A percentile compares a stretch with the other conserved stretches of the same genome.
Evolutionary conservation across 805 yeast genomes (phyloP).

Genomic region (Candida krabiensis): DNA sequence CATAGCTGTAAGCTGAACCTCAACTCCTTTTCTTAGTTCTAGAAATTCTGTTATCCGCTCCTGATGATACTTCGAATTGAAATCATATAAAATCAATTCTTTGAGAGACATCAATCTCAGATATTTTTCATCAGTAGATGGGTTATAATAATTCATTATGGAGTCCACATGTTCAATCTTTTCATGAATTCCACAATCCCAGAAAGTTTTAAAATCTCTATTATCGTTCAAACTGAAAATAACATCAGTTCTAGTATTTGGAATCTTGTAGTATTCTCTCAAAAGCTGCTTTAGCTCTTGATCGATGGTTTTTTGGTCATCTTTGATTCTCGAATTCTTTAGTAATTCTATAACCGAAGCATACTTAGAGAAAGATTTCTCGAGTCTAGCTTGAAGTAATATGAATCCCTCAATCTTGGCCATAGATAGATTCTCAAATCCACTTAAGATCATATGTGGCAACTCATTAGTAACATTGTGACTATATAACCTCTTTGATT

Average conservation of each 20-base stretch:
- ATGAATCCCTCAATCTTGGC: constrained; percentile 69
- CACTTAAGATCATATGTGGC: constrained; percentile 45
- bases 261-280: constrained; percentile 15
- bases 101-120: constrained; percentile 38
- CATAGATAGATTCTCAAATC: constrained; percentile 59
- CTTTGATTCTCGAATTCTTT: constrained; percentile 34
- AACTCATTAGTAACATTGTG: constrained; percentile 53
- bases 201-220: constrained; percentile 56
- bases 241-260: constrained; percentile 23
- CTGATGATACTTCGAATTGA: constrained; percentile 27
- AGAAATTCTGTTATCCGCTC: constrained; percentile 19
- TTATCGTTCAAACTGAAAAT: constrained; percentile 48
- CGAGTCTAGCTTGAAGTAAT: constrained; percentile 54
- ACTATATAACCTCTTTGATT: constrained; percentile 47
- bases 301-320: constrained; percentile 17
- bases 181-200: constrained; percentile 48
- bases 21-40: constrained; percentile 3
- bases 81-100: constrained; percentile 40
- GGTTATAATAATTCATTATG: constrained; percentile 24
- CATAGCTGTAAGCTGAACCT: constrained; percentile 30
- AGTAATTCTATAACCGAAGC: constrained; percentile 35
- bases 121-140: constrained; percentile 27
- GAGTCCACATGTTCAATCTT: constrained; percentile 20
- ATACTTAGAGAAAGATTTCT: constrained; percentile 49
- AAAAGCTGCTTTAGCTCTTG: constrained; percentile 14